Evolutionary conservation across 2,329 filamentous ascomycete species (phyloP).

Genomic region (Colletotrichum filicis): DNA sequence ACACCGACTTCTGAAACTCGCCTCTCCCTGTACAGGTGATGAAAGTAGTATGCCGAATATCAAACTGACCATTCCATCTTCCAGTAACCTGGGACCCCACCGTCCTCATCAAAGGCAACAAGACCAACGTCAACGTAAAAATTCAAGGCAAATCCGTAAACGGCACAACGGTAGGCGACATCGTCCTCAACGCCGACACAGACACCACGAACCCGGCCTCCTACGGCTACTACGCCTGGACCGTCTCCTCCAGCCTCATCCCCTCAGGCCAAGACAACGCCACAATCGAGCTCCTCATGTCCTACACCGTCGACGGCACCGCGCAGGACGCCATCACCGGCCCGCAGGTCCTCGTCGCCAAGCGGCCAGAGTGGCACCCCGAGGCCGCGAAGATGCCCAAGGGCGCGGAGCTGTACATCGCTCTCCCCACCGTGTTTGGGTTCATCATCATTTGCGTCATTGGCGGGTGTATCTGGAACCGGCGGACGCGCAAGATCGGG

Average conservation of each 20-base stretch:
- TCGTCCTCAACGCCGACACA: slow-evolving; percentile 29
- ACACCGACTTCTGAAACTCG: too few species aligned
- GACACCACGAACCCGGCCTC: slow-evolving; percentile 31
- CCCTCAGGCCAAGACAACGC: slow-evolving; percentile 40
- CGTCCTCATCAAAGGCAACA: slow-evolving; percentile 57
- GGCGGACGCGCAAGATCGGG: slow-evolving; percentile 59
- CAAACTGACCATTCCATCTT: not conserved
- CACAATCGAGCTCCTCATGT: slow-evolving; percentile 41
- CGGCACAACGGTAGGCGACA: slow-evolving; percentile 43
- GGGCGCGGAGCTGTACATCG: slow-evolving; percentile 61
- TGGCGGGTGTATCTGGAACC: slow-evolving; percentile 66
- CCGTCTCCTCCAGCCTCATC: slow-evolving; percentile 42
- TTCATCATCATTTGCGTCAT: slow-evolving; percentile 59
- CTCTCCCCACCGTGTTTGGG: slow-evolving; percentile 61
- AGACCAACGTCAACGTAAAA: slow-evolving; percentile 44
- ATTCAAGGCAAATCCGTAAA: slow-evolving; percentile 53
- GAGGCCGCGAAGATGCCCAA: slow-evolving; percentile 45
- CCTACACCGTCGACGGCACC: slow-evolving; percentile 47
- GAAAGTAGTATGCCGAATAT: not conserved
- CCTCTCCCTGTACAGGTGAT: not conserved
- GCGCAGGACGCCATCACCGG: slow-evolving; percentile 48
- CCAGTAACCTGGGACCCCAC: slow-evolving; percentile 68
- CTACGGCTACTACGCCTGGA: slow-evolving; percentile 46
- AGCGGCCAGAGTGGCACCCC: slow-evolving; percentile 45
- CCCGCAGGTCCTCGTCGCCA: slow-evolving; percentile 55